Percentiles rank a stretch among this genome's conserved stretches.
These are phyloP conservation scores for Nymphaea colorata DNA, from an alignment of 164 flowering plant genomes.

Conservation along the genomic window DNA sequence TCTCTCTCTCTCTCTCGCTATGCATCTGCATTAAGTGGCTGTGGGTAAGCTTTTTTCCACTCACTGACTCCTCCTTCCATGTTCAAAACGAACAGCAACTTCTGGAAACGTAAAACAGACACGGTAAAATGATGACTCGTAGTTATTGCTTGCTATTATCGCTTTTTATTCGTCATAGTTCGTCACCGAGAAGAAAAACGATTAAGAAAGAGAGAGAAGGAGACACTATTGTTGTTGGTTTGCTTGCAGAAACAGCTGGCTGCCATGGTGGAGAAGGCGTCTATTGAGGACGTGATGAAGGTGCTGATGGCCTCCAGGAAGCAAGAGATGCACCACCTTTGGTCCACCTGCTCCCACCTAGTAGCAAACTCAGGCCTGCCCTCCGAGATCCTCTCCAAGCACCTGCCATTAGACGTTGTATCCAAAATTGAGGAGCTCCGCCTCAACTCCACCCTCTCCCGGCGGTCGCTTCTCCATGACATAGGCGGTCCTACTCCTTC, in stretches of 20 bases:
- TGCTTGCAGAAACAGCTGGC: slow-evolving; percentile 52
- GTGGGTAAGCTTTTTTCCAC: too few relatives aligned
- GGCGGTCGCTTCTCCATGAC: slow-evolving; percentile 60
- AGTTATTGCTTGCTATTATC: not conserved
- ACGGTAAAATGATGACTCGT: not conserved
- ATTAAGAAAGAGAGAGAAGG: not conserved
- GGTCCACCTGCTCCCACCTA: slow-evolving; percentile 94
- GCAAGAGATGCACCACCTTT: slow-evolving; percentile 96
- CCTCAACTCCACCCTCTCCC: slow-evolving; percentile 22
- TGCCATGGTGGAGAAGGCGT: slow-evolving; percentile 96
- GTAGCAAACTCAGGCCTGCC: slow-evolving; percentile 98
- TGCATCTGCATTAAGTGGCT: too few relatives aligned
- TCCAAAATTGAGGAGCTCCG: slow-evolving; percentile 91
- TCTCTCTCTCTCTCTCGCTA: too few relatives aligned
- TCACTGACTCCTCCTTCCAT: too few relatives aligned
- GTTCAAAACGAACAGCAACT: too few relatives aligned
- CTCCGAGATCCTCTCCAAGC: slow-evolving; percentile 83
- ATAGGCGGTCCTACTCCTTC: not conserved
- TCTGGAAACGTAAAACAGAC: too few relatives aligned
- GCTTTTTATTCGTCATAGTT: not conserved
- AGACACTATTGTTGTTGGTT: not conserved
- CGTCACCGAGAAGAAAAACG: too few relatives aligned
- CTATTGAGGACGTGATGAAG: slow-evolving; percentile 98
- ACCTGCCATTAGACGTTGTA: slow-evolving; percentile 81
- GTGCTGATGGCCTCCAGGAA: slow-evolving; percentile 87